Conservation (phyloP, 352 stramenopile genomes). For the Pythium vanterpoolii region DNA sequence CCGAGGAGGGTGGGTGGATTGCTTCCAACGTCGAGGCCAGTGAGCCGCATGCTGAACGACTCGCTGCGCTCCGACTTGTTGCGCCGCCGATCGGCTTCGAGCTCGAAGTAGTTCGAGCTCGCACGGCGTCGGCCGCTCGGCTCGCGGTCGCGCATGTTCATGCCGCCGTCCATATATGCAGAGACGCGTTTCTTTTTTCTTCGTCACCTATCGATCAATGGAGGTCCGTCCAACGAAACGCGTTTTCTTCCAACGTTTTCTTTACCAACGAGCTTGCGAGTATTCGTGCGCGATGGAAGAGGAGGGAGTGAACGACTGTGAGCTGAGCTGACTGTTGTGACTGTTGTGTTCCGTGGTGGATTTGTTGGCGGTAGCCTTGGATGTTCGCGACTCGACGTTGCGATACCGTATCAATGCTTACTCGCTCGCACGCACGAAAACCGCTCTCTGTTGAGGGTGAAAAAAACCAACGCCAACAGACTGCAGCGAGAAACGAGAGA, state of each 20-base stretch:
- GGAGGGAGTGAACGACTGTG: neutral
- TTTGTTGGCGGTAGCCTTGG: too few relatives aligned
- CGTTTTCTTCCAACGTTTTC: constrained; percentile 1
- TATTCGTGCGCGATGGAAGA: neutral
- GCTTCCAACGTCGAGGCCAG: constrained; percentile 51
- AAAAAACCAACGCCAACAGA: constrained; percentile 9
- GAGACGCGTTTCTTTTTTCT: neutral
- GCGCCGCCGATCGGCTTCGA: constrained; percentile 66
- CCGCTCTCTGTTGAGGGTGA: constrained; percentile 7
- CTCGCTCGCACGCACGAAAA: constrained; percentile 12
- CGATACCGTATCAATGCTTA: neutral
- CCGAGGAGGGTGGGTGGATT: constrained; percentile 17
- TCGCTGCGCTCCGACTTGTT: constrained; percentile 71
- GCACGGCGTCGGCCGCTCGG: constrained; percentile 40
- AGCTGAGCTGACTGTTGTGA: neutral
- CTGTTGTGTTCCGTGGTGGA: constrained; percentile 1
- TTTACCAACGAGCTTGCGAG: too few relatives aligned
- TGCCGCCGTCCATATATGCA: neutral
- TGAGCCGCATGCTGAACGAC: constrained; percentile 52
- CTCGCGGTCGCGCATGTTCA: constrained; percentile 2
- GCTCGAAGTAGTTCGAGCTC: constrained; percentile 84
- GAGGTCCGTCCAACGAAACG: too few relatives aligned
- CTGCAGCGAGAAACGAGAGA: constrained; percentile 2
- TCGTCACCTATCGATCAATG: neutral
- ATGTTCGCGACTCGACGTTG: neutral